Conservation (phyloP, 1,139 yeast genomes). For the Saccharomyces hybrid region DNA sequence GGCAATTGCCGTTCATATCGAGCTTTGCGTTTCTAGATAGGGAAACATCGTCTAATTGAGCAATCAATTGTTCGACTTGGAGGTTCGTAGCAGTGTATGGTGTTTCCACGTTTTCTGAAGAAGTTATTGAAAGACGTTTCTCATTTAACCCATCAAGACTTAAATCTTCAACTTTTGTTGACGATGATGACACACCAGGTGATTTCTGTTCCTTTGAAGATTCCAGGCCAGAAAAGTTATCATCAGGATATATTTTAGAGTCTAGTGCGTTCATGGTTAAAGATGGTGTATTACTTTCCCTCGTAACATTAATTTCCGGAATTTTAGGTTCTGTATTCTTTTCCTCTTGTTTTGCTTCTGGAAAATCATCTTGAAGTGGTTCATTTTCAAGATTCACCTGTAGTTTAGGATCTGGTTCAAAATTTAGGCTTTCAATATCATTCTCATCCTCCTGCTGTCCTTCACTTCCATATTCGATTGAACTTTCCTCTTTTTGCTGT, state of each 20-base stretch:
- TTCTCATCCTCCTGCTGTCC: neutral
- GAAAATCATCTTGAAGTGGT: neutral
- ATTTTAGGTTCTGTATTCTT: neutral
- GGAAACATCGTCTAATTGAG: conserved; percentile 28
- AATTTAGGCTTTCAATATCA: conserved; percentile 13
- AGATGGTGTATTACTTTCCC: neutral
- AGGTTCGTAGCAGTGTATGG: conserved; percentile 14
- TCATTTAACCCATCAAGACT: neutral
- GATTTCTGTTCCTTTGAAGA: neutral
- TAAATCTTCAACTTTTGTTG: neutral
- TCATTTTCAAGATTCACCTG: conserved; percentile 1
- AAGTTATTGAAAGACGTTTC: neutral
- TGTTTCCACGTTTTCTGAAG: neutral
- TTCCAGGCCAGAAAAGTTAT: neutral
- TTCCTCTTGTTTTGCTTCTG: neutral
- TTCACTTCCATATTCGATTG: neutral
- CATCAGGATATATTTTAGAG: neutral
- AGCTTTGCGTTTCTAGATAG: conserved; percentile 20
- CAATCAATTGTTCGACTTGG: conserved; percentile 28
- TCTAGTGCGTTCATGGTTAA: neutral
- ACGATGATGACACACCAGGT: neutral
- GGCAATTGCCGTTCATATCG: conserved; percentile 1
- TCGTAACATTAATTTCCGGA: neutral
- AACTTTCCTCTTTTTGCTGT: neutral
- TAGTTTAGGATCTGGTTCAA: conserved; percentile 16